Evolutionary conservation across 352 stramenopile species (phyloP), one percentile per base, ranked within the genome.

Genomic region (Pythium utonaiense): DNA sequence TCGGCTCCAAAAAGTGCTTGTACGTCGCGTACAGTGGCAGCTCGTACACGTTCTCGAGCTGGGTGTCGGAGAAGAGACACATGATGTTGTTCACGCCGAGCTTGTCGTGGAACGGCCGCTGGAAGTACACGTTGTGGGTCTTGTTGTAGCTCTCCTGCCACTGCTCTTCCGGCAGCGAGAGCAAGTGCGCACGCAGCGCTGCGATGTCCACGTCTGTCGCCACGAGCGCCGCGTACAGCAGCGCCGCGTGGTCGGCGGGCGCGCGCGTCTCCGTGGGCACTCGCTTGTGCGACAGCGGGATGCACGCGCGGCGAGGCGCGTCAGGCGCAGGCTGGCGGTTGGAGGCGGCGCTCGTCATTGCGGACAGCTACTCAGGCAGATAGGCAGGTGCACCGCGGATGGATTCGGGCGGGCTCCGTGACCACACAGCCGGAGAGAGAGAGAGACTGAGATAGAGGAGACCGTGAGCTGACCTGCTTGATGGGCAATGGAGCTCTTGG

Each of bases 11-110:
- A 16, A 67, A 62, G 22, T 34, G 44, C 6, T 41, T 48, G 66
- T 78, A 89, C 1, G 65, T 54, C 48, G 83, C 77, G 62, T 89
- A 97, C 68, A 87, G 97, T 14, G 96, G 96, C 42, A 98, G 72
- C 33, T 90, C 80, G 70, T 95, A 98, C 22, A 97, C 86, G 33
- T 80, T 80, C 60, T 95, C 80, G 19, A 98, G 70, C 73, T 98
- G 98, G 68, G 98, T 96, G 77, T 99, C 96, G 59, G 86, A 98
- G 77, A 98, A 99, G 14, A 98, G 71, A 34, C 98, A 88, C 40
- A 98, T 88, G 62, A 98, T 96, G 73, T 98, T 98, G 62, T 89
- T 80, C 50, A 99, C 97, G 47, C 96, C 96, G 74, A 96, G 97
- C 53, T 77, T 79, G 80, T 99, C 96, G 72, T 99, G 96, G 49